These are phyloP conservation scores for Wallacemonas sp. DNA, from an alignment of 208 protist species.

Conservation along the genomic window DNA sequence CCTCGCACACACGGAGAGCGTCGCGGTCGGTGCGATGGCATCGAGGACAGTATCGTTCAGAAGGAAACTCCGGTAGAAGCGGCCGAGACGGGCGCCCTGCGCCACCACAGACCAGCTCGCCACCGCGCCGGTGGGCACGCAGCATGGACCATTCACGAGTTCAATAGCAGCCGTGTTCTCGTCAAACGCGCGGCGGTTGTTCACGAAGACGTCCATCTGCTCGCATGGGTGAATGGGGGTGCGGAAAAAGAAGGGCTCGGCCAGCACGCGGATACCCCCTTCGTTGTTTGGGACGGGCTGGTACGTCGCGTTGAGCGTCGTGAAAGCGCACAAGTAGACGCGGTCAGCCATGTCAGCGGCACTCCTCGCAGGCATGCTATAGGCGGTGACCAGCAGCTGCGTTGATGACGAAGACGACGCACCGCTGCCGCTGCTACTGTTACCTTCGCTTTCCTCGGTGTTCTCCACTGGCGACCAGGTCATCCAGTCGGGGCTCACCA, in stretches of 20 bases:
- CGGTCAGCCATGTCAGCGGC: neutral
- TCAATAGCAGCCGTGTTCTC: neutral
- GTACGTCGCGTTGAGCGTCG: conserved; percentile 14
- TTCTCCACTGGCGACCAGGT: conserved; percentile 2
- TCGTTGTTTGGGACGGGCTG: conserved; percentile 5
- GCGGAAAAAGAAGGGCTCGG: conserved; percentile 16
- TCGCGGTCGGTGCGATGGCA: neutral
- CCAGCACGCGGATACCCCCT: conserved; percentile 9
- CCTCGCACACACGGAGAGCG: neutral
- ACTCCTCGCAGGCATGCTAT: neutral
- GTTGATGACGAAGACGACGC: too few species aligned
- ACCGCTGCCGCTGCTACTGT: too few species aligned
- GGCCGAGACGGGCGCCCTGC: neutral
- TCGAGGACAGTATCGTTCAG: conserved; percentile 18
- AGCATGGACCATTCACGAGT: conserved; percentile 8
- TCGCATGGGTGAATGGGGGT: conserved; percentile 4
- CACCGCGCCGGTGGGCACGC: neutral
- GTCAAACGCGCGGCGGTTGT: conserved; percentile 1
- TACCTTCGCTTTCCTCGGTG: neutral
- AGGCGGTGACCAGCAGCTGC: neutral
- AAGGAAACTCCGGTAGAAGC: conserved; percentile 16
- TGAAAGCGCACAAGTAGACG: conserved; percentile 23
- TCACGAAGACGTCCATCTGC: conserved; percentile 21
- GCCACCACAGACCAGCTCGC: neutral
- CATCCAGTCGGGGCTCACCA: neutral